Base-by-base conservation (phyloP, 768 basidiomycete genomes). In the Pseudohyphozyma bogoriensis region DNA sequence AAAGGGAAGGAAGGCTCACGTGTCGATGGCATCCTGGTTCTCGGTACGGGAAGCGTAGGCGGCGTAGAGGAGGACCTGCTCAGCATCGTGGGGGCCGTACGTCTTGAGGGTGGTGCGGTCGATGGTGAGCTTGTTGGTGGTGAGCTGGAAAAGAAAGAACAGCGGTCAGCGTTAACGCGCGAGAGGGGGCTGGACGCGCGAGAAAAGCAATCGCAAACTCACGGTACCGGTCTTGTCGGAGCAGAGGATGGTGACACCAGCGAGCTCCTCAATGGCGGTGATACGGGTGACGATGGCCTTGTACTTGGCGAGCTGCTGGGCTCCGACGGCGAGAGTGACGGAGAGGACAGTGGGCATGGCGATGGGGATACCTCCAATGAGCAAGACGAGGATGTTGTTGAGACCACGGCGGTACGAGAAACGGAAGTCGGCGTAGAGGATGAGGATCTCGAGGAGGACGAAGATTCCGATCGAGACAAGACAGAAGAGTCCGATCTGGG, bases 251-350 rank as follows among this genome's bases (percentile, higher is more conserved):
- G 93, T 97, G 70, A 97, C 92, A 76, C 92, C 93, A 42, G 93
- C 93, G 68, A 97, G 80, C 75, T 96, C 92, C 75, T 97, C 93
- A 60, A 97, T 97, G 67, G 93, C 93, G 26, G 93, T 97, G 78
- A 97, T 97, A 80, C 92, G 92, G 56, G 93, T 97, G 75, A 97
- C 93, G 68, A 95, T 96, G 67, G 93, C 93, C 81, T 97, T 95
- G 82, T 96, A 89, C 80, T 92, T 92, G 71, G 93, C 92, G 67
- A 97, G 85, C 74, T 97, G 93, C 77, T 95, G 91, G 42, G 93
- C 93, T 77, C 93, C 93, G 73, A 97, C 92, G 55, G 93, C 93
- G 72, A 96, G 89, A 26, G 93, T 96, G 77, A 96, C 93, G 58
- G 91, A 95, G 62, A 97, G 77, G 67, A 96, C 92, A 62, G 93